phyloP scores from a whole-genome alignment of 257 asterid species.

The Plantago elongata region DNA sequence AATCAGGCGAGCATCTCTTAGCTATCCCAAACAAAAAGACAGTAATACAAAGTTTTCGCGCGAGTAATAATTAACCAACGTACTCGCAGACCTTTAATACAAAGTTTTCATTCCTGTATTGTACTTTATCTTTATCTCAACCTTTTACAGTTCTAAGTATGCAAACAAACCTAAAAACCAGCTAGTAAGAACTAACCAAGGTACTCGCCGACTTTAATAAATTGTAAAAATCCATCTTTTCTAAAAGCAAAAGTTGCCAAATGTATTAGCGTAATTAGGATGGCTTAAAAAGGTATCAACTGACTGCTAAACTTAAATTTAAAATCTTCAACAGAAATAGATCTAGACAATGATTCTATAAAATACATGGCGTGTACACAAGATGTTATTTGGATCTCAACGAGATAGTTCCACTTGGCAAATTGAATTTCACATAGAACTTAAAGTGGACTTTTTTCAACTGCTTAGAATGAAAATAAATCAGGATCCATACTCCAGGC shows the following conservation, averaged over 20 bases:
- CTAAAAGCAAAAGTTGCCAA: background rate
- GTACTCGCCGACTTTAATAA: background rate
- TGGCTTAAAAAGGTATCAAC: background rate
- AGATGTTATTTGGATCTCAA: background rate
- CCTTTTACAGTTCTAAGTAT: background rate
- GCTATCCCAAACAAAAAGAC: background rate
- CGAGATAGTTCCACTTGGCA: too few species aligned
- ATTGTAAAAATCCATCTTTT: background rate
- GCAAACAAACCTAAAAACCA: background rate
- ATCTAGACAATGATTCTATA: background rate
- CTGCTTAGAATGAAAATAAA: background rate
- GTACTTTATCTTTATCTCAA: background rate
- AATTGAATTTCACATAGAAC: background rate
- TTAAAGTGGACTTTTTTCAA: background rate
- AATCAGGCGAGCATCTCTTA: conserved; percentile 9
- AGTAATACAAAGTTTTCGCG: background rate
- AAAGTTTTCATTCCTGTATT: background rate
- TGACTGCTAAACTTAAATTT: background rate
- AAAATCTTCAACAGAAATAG: background rate
- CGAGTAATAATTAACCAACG: background rate
- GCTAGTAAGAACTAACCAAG: background rate
- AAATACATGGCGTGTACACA: background rate
- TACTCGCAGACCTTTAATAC: too few species aligned
- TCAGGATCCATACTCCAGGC: background rate
- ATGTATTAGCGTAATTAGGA: background rate